A percentile compares a stretch with the other conserved stretches of the same genome.
Evolutionary conservation across 208 protist species (phyloP).

Genomic region (Kentomonas sorsogonicus): DNA sequence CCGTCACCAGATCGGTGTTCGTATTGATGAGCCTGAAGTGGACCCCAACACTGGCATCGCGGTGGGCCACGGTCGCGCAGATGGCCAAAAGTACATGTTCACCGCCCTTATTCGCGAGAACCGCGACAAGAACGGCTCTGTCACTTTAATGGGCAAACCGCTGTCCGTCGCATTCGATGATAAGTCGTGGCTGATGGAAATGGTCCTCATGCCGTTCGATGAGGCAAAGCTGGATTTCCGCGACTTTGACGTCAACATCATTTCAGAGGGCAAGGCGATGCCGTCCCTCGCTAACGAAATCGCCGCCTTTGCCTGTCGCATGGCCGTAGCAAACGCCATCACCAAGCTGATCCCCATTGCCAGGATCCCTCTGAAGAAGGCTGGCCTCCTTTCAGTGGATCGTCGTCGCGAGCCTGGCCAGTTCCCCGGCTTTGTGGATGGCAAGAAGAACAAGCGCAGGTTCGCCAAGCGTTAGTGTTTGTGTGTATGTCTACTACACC

Average conservation of each 20-base stretch:
- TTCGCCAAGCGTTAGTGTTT: conserved; percentile 86
- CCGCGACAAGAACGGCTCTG: conserved; percentile 53
- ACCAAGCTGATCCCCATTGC: conserved; percentile 77
- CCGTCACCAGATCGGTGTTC: conserved; percentile 87
- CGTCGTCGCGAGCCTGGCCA: conserved; percentile 69
- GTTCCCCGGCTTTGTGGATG: conserved; percentile 81
- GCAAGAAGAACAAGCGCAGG: conserved; percentile 77
- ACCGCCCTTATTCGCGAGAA: conserved; percentile 80
- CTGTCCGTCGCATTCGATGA: conserved; percentile 66
- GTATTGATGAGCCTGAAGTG: conserved; percentile 79
- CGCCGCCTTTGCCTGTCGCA: conserved; percentile 72
- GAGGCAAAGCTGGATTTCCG: conserved; percentile 77
- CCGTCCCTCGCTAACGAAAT: conserved; percentile 83
- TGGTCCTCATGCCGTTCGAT: conserved; percentile 87
- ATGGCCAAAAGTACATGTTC: conserved; percentile 84
- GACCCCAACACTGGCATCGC: conserved; percentile 75
- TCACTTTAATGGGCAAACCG: conserved; percentile 78
- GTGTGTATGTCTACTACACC: no score
- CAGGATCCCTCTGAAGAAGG: conserved; percentile 85
- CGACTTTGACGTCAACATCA: conserved; percentile 84
- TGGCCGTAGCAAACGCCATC: conserved; percentile 82
- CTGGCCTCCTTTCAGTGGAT: conserved; percentile 83
- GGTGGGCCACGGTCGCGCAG: conserved; percentile 72
- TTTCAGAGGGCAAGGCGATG: conserved; percentile 78
- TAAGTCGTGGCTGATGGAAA: conserved; percentile 89